Evolutionary conservation across 2,329 filamentous ascomycete species (phyloP), one percentile per base, ranked within the genome.

Genomic region (Seiridium cupressi): DNA sequence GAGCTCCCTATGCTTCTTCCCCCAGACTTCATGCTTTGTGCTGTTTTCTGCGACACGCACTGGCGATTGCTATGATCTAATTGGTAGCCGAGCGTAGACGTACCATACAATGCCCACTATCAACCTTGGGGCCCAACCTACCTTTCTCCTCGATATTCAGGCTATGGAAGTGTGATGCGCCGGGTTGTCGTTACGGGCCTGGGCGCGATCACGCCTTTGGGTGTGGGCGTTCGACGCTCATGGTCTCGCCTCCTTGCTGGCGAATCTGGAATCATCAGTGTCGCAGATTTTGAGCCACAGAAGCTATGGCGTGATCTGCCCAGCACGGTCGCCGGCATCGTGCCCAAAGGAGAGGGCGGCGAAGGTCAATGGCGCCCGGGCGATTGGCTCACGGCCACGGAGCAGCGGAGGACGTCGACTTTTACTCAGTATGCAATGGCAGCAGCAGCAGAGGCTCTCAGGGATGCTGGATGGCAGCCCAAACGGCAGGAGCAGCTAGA

Each of bases 391-490:
- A 75, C 73, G 51, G 71, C 75, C 32, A 71, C 79, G 1, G 85
- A 88, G 60, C 81, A 84, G 70, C 86, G 93, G 4, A 90, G 92
- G 70, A 96, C 96, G 88, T 93, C 95, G n/a, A 83, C 80, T 32
- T 98, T 98, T 72, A 86, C 93, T 3, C 93, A 98, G 74, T 98
- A 96, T 77, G 94, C 93, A 11, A 83, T 97, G 70, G 92, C 91
- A 10, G 92, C 93, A 3, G 84, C 92, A 0, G 85, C 92, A 55
- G 95, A 98, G 83, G 95, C 95, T 0, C 79, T 99, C 56, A 76
- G 85, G 35, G 92, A 98, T 79, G 89, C 94, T 1, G 86, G 83
- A 2, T 97, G 93, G 92, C 80, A 83, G 54, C 87, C 89, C 0
- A 78, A 77, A 4, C 75, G 71, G 4, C 79, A 81, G 18, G 82